Evolutionary conservation across 2,329 filamentous ascomycete species (phyloP).

Genomic region (Hymenoscyphus occultus): DNA sequence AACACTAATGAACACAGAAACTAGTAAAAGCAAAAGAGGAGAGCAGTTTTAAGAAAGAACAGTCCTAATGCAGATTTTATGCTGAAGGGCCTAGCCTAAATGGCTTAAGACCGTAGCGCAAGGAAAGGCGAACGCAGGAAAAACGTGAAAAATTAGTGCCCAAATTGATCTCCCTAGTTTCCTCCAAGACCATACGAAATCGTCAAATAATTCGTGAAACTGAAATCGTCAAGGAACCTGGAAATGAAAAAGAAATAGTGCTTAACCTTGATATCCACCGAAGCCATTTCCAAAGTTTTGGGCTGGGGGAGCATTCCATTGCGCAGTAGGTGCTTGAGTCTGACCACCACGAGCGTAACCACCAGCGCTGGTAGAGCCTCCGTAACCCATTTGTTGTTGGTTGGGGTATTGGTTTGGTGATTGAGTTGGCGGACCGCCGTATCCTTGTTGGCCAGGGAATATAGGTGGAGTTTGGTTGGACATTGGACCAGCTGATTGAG

Average conservation of each 20-base stretch:
- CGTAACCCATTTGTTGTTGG: constrained; percentile 67
- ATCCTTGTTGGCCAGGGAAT: constrained; percentile 66
- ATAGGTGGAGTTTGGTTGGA: constrained; percentile 41
- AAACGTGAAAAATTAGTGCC: constrained; percentile 25
- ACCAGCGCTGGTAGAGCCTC: constrained; percentile 67
- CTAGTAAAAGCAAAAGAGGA: constrained; percentile 27
- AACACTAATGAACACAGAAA: constrained; percentile 32
- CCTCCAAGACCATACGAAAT: constrained; percentile 21
- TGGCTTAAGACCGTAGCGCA: constrained; percentile 22
- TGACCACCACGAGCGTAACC: constrained; percentile 74
- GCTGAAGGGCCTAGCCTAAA: constrained; percentile 30
- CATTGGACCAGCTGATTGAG: constrained; percentile 39
- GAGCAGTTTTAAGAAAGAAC: constrained; percentile 33
- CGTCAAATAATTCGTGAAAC: constrained; percentile 17
- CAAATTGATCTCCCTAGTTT: constrained; percentile 29
- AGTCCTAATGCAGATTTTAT: constrained; percentile 33
- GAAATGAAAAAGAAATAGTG: neutral
- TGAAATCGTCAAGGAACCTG: constrained; percentile 13
- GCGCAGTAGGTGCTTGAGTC: constrained; percentile 40
- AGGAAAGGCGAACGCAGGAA: constrained; percentile 28
- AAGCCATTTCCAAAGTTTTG: constrained; percentile 63
- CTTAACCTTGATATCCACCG: constrained; percentile 59
- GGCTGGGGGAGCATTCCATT: constrained; percentile 51
- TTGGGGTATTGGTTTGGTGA: constrained; percentile 61
- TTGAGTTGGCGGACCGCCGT: constrained; percentile 58